Percentiles rank a stretch among this genome's conserved stretches.
Conservation (phyloP, 23 red algal genomes). For the Agarophyton chilense region DNA sequence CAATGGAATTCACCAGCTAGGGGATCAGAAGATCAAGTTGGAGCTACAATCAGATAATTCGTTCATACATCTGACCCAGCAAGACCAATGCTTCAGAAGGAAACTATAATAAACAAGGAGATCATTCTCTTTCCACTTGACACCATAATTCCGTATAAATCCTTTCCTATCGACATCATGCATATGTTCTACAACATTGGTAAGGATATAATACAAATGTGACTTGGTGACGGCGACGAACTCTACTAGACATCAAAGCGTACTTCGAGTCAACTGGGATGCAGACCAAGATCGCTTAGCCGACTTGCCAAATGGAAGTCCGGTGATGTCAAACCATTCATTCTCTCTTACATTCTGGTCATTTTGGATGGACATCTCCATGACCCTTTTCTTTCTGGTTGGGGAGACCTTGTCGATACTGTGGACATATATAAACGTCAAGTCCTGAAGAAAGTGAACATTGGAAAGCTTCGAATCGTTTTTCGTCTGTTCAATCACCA, state of each 20-base stretch:
- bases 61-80: background rate
- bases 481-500: background rate
- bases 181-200: constrained; percentile 9
- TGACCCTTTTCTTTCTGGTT: background rate
- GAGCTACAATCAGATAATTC: background rate
- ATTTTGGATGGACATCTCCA: background rate
- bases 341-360: constrained; percentile 10
- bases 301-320: constrained; percentile 2
- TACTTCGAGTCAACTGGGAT: background rate
- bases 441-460: background rate
- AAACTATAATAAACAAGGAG: background rate
- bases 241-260: background rate
- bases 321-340: background rate
- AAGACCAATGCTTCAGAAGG: background rate
- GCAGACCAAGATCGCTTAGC: background rate
- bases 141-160: background rate
- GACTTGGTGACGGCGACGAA: background rate
- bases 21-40: no score
- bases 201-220: constrained; percentile 2
- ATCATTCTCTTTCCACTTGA: background rate
- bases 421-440: constrained; percentile 6
- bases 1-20: no score
- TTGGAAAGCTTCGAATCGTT: constrained; percentile 4
- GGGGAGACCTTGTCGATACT: background rate
- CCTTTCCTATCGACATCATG: constrained; percentile 30